Evolutionary conservation across 768 basidiomycete species (phyloP).

Genomic region (Lentinula edodes): DNA sequence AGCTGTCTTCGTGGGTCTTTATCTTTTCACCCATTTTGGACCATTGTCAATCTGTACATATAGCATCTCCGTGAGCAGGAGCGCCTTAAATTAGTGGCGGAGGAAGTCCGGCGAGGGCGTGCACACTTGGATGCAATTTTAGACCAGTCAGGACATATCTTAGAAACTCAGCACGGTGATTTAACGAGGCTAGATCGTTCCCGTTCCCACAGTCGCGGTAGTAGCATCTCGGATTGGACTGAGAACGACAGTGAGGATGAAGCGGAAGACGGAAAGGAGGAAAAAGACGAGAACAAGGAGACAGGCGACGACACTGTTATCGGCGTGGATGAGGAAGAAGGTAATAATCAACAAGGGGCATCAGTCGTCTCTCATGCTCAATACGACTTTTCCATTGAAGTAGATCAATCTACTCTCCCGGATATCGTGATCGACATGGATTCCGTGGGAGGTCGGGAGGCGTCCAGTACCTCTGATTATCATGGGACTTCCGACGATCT

Average conservation of each 20-base stretch:
- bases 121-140: constrained; percentile 88
- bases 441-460: background rate
- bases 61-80: constrained; percentile 75
- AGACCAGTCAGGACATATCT: constrained; percentile 80
- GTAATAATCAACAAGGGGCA: constrained; percentile 4
- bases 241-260: constrained; percentile 31
- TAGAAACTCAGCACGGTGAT: constrained; percentile 79
- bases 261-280: constrained; percentile 21
- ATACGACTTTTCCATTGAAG: background rate
- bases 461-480: background rate
- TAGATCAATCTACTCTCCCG: background rate
- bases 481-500: background rate
- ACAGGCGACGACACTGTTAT: background rate
- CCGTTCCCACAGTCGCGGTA: constrained; percentile 51
- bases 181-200: constrained; percentile 45
- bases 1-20: constrained; percentile 66
- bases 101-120: constrained; percentile 74
- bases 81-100: constrained; percentile 57
- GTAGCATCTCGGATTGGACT: constrained; percentile 32
- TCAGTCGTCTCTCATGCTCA: background rate
- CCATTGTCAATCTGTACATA: background rate
- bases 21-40: background rate
- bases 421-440: background rate
- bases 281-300: background rate
- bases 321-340: constrained; percentile 27